Conservation (phyloP, 768 basidiomycete genomes). For the Rhodotorula graminis region DNA sequence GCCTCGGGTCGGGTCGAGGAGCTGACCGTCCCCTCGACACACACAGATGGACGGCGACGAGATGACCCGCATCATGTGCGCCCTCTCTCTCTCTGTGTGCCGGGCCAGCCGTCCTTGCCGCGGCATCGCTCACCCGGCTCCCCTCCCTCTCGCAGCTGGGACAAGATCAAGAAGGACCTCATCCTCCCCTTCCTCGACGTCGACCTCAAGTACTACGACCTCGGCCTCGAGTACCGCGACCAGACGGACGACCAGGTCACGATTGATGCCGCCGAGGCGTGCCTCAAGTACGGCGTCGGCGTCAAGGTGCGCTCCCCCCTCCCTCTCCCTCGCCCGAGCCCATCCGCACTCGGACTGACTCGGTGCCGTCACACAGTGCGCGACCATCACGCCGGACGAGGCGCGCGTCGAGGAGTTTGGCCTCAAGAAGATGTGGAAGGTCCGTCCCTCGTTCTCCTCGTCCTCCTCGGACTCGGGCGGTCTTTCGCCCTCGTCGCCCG, state of each 20-base stretch:
- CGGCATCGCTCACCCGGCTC: constrained; percentile 50
- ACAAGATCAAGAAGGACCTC: constrained; percentile 56
- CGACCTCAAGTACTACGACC: constrained; percentile 66
- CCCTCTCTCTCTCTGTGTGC: constrained; percentile 54
- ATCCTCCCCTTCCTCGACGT: constrained; percentile 91
- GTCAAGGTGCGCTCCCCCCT: constrained; percentile 58
- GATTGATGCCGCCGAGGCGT: constrained; percentile 87
- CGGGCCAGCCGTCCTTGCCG: background rate
- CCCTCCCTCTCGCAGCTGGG: constrained; percentile 24
- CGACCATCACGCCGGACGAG: constrained; percentile 98
- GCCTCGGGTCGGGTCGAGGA: too few species aligned
- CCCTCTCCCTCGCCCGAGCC: background rate
- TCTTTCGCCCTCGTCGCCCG: background rate
- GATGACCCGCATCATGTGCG: constrained; percentile 99
- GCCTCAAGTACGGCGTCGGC: constrained; percentile 87
- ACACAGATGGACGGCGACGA: constrained; percentile 53
- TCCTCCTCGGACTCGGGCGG: background rate
- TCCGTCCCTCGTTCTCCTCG: background rate
- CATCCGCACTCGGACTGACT: background rate
- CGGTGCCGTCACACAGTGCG: constrained; percentile 57
- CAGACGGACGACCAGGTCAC: constrained; percentile 96
- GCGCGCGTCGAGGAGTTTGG: constrained; percentile 65
- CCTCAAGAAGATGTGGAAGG: constrained; percentile 90
- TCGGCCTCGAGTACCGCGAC: constrained; percentile 74
- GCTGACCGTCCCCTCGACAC: too few species aligned